Conservation (phyloP, 2,329 filamentous ascomycete genomes). For the Trichoderma simmonsii region DNA sequence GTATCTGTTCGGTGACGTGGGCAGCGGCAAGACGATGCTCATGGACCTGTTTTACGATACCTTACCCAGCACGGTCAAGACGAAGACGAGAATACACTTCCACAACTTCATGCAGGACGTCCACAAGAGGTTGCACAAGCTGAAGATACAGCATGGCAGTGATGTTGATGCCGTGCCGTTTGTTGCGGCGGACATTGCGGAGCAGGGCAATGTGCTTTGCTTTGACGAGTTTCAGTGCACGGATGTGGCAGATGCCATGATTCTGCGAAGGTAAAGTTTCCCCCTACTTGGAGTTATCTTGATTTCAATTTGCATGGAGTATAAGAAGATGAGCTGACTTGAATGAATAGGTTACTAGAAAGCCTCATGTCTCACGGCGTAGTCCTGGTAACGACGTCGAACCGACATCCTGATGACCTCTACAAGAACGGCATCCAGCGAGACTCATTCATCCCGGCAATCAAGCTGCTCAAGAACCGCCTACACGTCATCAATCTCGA, state of each 20-base stretch:
- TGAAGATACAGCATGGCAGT: constrained; percentile 85
- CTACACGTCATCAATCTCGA: constrained; percentile 92
- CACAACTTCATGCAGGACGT: constrained; percentile 99
- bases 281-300: neutral
- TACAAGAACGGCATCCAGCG: constrained; percentile 98
- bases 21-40: constrained; percentile 97
- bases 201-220: constrained; percentile 80
- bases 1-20: constrained; percentile 95
- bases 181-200: constrained; percentile 90
- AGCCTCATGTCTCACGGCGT: constrained; percentile 95
- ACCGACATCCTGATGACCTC: constrained; percentile 91
- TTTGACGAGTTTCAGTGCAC: constrained; percentile 99
- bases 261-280: constrained; percentile 64
- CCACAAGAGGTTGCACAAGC: constrained; percentile 82
- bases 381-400: constrained; percentile 92
- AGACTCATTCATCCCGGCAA: constrained; percentile 91
- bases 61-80: constrained; percentile 71
- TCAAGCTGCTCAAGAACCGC: constrained; percentile 80
- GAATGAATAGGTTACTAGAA: constrained; percentile 66
- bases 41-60: constrained; percentile 99
- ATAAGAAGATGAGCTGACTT: constrained; percentile 19
- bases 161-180: constrained; percentile 89
- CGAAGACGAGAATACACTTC: constrained; percentile 93
- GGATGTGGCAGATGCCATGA: constrained; percentile 98
- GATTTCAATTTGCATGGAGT: too few species aligned